A percentile compares a stretch with the other conserved stretches of the same genome.
These are phyloP conservation scores for Tulasnella sp. DNA, from an alignment of 768 basidiomycete genomes.

Conservation along the genomic window DNA sequence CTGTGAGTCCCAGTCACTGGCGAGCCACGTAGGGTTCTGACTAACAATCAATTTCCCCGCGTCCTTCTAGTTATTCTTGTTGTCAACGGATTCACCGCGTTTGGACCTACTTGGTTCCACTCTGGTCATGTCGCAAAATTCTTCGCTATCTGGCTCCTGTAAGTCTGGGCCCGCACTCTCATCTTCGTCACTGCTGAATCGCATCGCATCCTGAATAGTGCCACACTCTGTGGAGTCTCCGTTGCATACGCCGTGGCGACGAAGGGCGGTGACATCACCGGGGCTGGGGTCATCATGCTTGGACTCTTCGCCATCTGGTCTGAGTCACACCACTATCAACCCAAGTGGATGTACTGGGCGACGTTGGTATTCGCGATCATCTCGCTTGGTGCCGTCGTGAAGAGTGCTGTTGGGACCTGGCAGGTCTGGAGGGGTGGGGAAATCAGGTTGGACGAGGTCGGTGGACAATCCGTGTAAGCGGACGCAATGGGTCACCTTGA, in stretches of 20 bases:
- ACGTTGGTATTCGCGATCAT: neutral
- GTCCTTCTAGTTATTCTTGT: neutral
- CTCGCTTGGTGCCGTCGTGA: neutral
- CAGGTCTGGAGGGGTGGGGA: neutral
- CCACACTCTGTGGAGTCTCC: slow-evolving; percentile 10
- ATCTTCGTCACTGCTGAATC: neutral
- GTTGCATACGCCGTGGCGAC: slow-evolving; percentile 1
- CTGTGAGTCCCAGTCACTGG: slow-evolving; percentile 11
- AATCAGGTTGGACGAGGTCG: neutral
- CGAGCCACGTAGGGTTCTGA: no score
- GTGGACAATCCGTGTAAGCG: neutral
- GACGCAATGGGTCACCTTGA: no score
- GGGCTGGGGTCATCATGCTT: slow-evolving; percentile 6
- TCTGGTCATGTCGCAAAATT: slow-evolving; percentile 5
- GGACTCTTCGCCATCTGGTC: slow-evolving; percentile 13
- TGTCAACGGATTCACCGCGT: neutral
- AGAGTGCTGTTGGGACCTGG: neutral
- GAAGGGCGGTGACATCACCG: slow-evolving; percentile 13
- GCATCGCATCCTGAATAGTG: neutral
- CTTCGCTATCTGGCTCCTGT: slow-evolving; percentile 19
- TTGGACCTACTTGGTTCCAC: slow-evolving; percentile 15
- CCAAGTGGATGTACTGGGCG: neutral
- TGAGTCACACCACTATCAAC: neutral
- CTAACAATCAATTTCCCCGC: no score
- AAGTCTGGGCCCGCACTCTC: neutral